A percentile compares a stretch with the other conserved stretches of the same genome.
phyloP scores from a whole-genome alignment of 2,329 filamentous ascomycete genomes.

The Neobulgaria alba region DNA sequence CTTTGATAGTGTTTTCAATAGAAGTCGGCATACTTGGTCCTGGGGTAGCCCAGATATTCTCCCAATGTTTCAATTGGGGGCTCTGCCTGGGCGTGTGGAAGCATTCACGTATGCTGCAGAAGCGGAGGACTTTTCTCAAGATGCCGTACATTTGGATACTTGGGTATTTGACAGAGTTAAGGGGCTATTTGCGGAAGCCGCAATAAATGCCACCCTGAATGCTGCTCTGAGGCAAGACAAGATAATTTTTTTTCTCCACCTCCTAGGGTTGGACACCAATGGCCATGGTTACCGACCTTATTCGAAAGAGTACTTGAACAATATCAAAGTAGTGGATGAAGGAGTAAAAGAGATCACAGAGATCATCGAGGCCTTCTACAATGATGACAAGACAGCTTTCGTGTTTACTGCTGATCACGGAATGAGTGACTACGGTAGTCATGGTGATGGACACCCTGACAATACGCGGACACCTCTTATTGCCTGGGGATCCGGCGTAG shows the following conservation, averaged over 20 bases:
- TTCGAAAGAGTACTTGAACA: constrained; percentile 88
- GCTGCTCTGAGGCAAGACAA: constrained; percentile 71
- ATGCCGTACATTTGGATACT: constrained; percentile 72
- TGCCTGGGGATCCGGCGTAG: constrained; percentile 86
- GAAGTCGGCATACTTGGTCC: constrained; percentile 94
- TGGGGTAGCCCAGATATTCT: constrained; percentile 98
- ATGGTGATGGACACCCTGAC: constrained; percentile 94
- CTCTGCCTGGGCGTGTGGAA: constrained; percentile 77
- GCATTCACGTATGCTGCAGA: constrained; percentile 78
- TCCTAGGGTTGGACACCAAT: constrained; percentile 84
- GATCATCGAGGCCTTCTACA: constrained; percentile 79
- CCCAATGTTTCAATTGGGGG: constrained; percentile 94
- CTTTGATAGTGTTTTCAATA: constrained; percentile 98
- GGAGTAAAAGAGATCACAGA: constrained; percentile 79
- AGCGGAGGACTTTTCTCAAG: constrained; percentile 79
- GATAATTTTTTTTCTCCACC: constrained; percentile 87
- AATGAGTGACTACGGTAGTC: constrained; percentile 99
- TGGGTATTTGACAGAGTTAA: constrained; percentile 98
- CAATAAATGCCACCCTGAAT: constrained; percentile 66
- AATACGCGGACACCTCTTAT: constrained; percentile 93
- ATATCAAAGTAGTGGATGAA: constrained; percentile 88
- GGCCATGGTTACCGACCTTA: constrained; percentile 85
- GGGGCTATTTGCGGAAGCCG: constrained; percentile 72
- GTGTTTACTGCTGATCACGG: constrained; percentile 97
- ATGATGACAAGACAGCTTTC: constrained; percentile 78